Conservation (phyloP, 1,284 basidiomycete genomes). For the Irpex sp. region DNA sequence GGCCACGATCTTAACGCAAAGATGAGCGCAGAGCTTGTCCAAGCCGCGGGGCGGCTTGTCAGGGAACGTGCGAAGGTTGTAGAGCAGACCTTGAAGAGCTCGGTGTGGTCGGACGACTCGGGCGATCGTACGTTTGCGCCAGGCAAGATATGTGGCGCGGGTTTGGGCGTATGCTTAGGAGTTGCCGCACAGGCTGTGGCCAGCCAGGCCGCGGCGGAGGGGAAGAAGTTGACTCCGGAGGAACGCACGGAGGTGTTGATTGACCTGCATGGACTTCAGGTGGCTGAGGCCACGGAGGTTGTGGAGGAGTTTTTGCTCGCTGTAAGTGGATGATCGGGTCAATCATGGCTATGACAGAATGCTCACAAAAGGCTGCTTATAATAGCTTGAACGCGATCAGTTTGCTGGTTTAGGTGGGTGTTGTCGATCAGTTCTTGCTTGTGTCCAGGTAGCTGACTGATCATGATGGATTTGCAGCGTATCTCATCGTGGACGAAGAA, state of each 20-base stretch:
- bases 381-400: slow-evolving; percentile 78
- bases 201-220: slow-evolving; percentile 50
- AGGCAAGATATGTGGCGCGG: slow-evolving; percentile 78
- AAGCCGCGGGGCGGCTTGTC: slow-evolving; percentile 78
- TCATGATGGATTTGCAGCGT: slow-evolving; percentile 46
- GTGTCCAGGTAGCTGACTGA: background rate
- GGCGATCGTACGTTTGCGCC: slow-evolving; percentile 65
- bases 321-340: slow-evolving; percentile 43
- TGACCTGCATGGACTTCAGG: slow-evolving; percentile 87
- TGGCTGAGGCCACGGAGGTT: slow-evolving; percentile 89
- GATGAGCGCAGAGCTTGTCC: slow-evolving; percentile 82
- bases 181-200: slow-evolving; percentile 42
- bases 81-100: slow-evolving; percentile 68
- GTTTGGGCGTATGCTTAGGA: slow-evolving; percentile 84
- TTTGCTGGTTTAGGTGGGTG: slow-evolving; percentile 78
- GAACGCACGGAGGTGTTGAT: slow-evolving; percentile 81
- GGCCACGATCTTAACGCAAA: slow-evolving; percentile 90
- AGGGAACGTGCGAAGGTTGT: slow-evolving; percentile 74
- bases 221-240: slow-evolving; percentile 58
- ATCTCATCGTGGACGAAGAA: slow-evolving; percentile 90
- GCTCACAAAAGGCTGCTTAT: slow-evolving; percentile 12
- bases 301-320: slow-evolving; percentile 87
- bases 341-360: background rate
- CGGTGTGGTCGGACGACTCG: slow-evolving; percentile 80
- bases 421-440: background rate